These are phyloP conservation scores for Clitopilus passeckerianus DNA, from an alignment of 768 basidiomycete species.

Conservation along the genomic window DNA sequence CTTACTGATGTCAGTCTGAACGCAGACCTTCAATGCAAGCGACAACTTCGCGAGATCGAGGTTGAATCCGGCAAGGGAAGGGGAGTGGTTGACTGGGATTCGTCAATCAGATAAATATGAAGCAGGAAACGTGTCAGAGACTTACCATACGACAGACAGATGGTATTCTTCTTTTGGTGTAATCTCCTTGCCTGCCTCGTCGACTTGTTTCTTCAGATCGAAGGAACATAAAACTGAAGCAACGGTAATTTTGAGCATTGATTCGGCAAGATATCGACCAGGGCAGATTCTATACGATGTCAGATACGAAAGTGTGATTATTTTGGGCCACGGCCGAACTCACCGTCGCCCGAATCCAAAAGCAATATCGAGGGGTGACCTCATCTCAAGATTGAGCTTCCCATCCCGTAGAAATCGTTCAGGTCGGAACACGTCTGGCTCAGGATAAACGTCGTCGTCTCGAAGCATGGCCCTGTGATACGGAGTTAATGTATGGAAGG, in stretches of 20 bases:
- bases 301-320: too few relatives aligned
- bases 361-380: constrained; percentile 2
- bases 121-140: not conserved
- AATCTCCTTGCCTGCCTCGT: constrained; percentile 13
- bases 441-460: constrained; percentile 25
- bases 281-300: constrained; percentile 6
- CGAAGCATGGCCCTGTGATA: constrained; percentile 22
- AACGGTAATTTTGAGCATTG: constrained; percentile 18
- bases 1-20: not conserved
- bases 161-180: constrained; percentile 7
- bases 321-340: not conserved
- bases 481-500: not conserved
- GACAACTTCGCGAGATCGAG: not conserved
- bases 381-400: constrained; percentile 10
- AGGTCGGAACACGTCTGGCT: constrained; percentile 30
- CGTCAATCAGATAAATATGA: not conserved
- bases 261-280: constrained; percentile 17
- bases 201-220: constrained; percentile 16
- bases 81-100: not conserved
- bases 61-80: not conserved
- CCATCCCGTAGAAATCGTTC: constrained; percentile 28
- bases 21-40: not conserved
- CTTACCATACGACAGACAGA: constrained; percentile 1
- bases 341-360: constrained; percentile 22
- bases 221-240: constrained; percentile 19